Percentiles rank a stretch among this genome's conserved stretches.
Evolutionary conservation across 176 grass and related monocot species (phyloP).

Genomic region (Typha latifolia): DNA sequence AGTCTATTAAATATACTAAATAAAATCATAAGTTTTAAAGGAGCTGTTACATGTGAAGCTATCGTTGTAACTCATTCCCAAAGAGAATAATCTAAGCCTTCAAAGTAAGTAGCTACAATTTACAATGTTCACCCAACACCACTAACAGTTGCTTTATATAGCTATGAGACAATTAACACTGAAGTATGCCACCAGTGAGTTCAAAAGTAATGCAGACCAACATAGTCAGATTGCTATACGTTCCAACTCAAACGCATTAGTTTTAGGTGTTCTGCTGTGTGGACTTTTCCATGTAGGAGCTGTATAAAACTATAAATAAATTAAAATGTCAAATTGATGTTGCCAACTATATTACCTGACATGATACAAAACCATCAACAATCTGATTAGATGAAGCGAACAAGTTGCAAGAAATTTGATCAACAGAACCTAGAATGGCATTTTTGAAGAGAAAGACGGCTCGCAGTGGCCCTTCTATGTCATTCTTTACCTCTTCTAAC

Average conservation of each 20-base stretch:
- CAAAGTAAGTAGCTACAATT: background rate
- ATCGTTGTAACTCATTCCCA: background rate
- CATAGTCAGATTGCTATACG: background rate
- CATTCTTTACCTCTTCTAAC: constrained; percentile 80
- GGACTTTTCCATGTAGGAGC: background rate
- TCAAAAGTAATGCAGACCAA: no score
- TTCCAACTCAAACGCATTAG: background rate
- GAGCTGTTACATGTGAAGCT: background rate
- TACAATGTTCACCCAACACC: no score
- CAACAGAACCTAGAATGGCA: constrained; percentile 42
- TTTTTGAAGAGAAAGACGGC: constrained; percentile 66
- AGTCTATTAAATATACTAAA: constrained; percentile 41
- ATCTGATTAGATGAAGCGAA: constrained; percentile 51
- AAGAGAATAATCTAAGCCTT: background rate
- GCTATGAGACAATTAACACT: no score
- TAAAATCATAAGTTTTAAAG: constrained; percentile 22
- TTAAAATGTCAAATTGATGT: background rate
- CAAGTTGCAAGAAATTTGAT: constrained; percentile 66
- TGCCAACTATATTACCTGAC: constrained; percentile 44
- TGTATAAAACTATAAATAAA: background rate
- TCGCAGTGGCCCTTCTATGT: constrained; percentile 50
- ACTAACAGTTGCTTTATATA: no score
- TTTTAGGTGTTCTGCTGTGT: background rate
- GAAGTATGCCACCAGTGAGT: no score
- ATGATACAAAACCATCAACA: constrained; percentile 63